Evolutionary conservation across 352 stramenopile genomes (phyloP), one percentile per base, ranked within the genome.

Genomic region (Phytophthora nicotianae): DNA sequence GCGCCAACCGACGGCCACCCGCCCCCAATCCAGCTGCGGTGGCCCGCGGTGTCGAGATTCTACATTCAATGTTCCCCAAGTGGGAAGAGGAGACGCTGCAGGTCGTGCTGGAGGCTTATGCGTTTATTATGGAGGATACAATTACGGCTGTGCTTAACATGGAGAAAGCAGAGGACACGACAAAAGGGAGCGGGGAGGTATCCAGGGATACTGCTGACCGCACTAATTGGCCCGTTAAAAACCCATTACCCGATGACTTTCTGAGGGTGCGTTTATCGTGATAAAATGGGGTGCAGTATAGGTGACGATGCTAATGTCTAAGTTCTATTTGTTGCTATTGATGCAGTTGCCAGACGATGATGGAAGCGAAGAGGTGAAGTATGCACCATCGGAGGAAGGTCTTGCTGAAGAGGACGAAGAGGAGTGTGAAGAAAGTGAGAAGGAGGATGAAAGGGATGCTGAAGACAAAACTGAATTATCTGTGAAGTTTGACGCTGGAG

Each of bases 11-110:
- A 32, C 43, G 32, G 9, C 54, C 49, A 3, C 46, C 64, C 2
- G 60, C 65, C n/a, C 78, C 82, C 5, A 84, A 62, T 27, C 55
- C 74, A 9, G 77, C 74, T 21, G 77, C 83, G 1, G 73, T 90
- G 40, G 77, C 66, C 3, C 81, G 82, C 10, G 81, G 81, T 8
- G 76, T 92, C 0, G 82, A 89, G 50, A 91, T 93, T 38, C 52
- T 95, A 40, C 72, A 81, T 49, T 89, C 82, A 10, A 93, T 95
- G 46, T 95, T 95, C 68, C 86, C 84, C 2, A 86, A 80, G 27
- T 95, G 86, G 86, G 86, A 95, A 47, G 51, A 63, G 11, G 74
- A 73, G 50, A 76, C 83, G 20, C 47, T 95, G 58, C 74, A 86
- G 17, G 76, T 90, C 23, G 73, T 95, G 53, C 74, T 95, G 17